A percentile compares a stretch with the other conserved stretches of the same genome.
phyloP scores from a whole-genome alignment of 345 rosid genomes.

The Chamaenerion angustifolium region DNA sequence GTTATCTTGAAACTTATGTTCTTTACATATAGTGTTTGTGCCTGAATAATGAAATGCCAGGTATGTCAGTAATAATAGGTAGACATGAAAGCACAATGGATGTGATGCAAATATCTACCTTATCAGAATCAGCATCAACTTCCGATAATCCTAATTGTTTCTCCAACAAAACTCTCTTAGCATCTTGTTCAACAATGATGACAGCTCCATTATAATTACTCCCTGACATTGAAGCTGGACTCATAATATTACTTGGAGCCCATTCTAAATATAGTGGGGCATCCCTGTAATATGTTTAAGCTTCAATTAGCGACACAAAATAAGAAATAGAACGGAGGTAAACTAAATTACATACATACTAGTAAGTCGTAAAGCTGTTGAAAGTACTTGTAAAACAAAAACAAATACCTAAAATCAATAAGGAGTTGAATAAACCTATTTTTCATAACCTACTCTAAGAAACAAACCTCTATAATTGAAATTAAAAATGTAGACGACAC shows the following conservation, averaged over 20 bases:
- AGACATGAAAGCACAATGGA: conserved; percentile 3
- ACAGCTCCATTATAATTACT: conserved; percentile 18
- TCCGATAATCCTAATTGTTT: conserved; percentile 49
- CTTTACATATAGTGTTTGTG: conserved; percentile 73
- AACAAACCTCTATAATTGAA: too few relatives aligned
- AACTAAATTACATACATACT: not conserved
- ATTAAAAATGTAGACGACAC: too few relatives aligned
- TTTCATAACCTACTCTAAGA: too few relatives aligned
- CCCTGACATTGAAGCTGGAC: conserved; percentile 19
- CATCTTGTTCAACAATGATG: conserved; percentile 43
- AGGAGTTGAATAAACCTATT: too few relatives aligned
- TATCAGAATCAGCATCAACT: conserved; percentile 56
- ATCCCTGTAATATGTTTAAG: conserved; percentile 41
- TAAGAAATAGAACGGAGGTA: not conserved
- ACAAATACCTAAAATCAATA: too few relatives aligned
- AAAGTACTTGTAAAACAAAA: too few relatives aligned
- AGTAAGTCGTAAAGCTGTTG: too few relatives aligned
- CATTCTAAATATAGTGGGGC: conserved; percentile 86
- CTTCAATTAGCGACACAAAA: conserved; percentile 4
- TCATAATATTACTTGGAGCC: conserved; percentile 74
- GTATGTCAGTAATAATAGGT: not conserved
- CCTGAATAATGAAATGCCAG: conserved; percentile 34
- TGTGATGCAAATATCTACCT: conserved; percentile 79
- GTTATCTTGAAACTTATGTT: conserved; percentile 87
- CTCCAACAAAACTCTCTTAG: conserved; percentile 47